Evolutionary conservation across 345 rosid genomes (phyloP), one percentile per base, ranked within the genome.

Genomic region (Brassica cretica): DNA sequence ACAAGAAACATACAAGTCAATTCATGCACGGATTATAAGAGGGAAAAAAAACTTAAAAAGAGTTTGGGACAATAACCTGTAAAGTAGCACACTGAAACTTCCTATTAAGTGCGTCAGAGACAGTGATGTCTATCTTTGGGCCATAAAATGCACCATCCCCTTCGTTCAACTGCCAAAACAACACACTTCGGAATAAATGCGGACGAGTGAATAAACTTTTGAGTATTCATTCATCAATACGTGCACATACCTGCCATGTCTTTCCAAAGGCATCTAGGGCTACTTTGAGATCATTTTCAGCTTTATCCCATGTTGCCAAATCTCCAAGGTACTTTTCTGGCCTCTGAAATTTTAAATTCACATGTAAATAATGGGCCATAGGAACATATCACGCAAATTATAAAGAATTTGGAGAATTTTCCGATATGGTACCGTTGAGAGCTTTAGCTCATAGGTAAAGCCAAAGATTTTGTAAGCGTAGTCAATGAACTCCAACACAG

Each of bases 91-190:
- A 95, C 82, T 95, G 99, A 73, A 90, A 88, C 81, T 91, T 95
- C 82, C 99, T 88, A 27, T 91, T 93, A 85, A 93, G 72, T 37
- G 97, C 98, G 85, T 93, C 98, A 68, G 97, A 95, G 44, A 96
- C 98, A 62, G 97, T 93, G 66, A 93, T 95, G 78, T 95, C 99
- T 78, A 95, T 95, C 85, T 95, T 95, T 5, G 99, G 99, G 63
- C 99, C 99, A 81, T 95, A 95, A 77, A 95, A 95, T 71, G 99
- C 99, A 32, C 99, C 98, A 83, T 95, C 98, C 39, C 91, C 99
- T 83, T 90, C 96, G 76, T 93, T 81, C 63, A 90, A 77, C 99
- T 96, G 90, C 68, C 75, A 82, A 70, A 69, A 75, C 46, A 75
- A 51, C 25, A n/a, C 19, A 69, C 14, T 14, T 74, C 63, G 62